phyloP scores from a whole-genome alignment of 805 yeast genomes.

The Yarrowia sp. region DNA sequence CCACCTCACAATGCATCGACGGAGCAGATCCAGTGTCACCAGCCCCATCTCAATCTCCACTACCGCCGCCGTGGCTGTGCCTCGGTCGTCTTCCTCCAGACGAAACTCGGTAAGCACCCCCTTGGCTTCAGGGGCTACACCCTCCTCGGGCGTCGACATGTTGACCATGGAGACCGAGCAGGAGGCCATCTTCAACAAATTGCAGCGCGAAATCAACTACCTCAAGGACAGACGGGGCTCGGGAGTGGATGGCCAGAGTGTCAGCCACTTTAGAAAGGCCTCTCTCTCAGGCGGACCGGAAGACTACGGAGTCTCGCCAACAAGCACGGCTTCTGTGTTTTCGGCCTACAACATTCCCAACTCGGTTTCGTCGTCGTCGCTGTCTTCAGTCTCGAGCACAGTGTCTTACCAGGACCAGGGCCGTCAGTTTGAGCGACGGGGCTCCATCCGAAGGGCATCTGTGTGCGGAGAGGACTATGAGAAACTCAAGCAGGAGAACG shows the following conservation, averaged over 20 bases:
- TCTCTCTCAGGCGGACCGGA: conserved; percentile 43
- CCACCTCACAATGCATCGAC: conserved; percentile 24
- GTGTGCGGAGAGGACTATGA: conserved; percentile 41
- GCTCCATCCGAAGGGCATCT: conserved; percentile 43
- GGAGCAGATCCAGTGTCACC: conserved; percentile 27
- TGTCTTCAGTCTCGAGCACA: conserved; percentile 31
- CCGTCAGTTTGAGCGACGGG: conserved; percentile 44
- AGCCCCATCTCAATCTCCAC: conserved; percentile 13
- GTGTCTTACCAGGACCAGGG: conserved; percentile 41
- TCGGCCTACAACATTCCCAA: conserved; percentile 37
- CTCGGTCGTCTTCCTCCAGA: conserved; percentile 8
- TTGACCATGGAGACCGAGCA: conserved; percentile 69
- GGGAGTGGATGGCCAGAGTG: conserved; percentile 46
- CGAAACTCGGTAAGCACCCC: conserved; percentile 18
- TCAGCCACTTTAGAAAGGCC: conserved; percentile 47
- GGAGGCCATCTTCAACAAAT: conserved; percentile 71
- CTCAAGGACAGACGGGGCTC: conserved; percentile 54
- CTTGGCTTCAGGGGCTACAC: conserved; percentile 18
- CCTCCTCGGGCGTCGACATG: conserved; percentile 25
- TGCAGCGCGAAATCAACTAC: conserved; percentile 65
- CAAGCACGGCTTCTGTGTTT: conserved; percentile 36
- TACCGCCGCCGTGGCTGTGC: neutral
- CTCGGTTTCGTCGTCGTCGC: conserved; percentile 43
- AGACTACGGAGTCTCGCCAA: conserved; percentile 39
- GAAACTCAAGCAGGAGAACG: conserved; percentile 46